Evolutionary conservation across 306 rosid genomes (phyloP), one percentile per base, ranked within the genome.

Genomic region (Lotus japonicus): DNA sequence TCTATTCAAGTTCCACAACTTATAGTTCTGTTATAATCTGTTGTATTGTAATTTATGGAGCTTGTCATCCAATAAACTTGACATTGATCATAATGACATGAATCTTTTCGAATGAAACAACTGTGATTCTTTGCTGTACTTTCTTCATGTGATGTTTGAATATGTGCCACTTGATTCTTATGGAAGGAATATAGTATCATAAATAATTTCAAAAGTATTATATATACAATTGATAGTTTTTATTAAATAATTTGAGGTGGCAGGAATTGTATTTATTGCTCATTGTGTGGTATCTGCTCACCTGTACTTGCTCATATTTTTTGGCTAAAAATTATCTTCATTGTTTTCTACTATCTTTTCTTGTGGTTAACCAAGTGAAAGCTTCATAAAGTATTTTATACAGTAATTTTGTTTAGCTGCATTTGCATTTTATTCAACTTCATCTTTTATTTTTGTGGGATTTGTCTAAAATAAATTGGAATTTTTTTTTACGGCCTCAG

Each of bases 401-500:
- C 0, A 36, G 63, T 65, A 57, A 23, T 26, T 38, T 53, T 31
- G 31, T 68, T 60, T 7, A 4, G 11, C 23, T 44, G 39, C 60
- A 41, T 66, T 53, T 66, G 33, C 57, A 44, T 17, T 65, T 52
- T 28, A 19, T 43, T 78, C 48, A 58, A 58, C 15, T 43, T 52
- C 36, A 7, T 42, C 11, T 35, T 38, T 16, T 44, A 3, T 42
- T 18, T 5, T 39, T 44, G 59, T 51, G 64, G 16, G 23, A n/a
- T 70, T 68, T 36, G 17, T 53, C 58, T 58, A 43, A 71, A 58
- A 70, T 69, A 66, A 45, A 16, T 53, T 45, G 69, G 17, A 23
- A 71, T 51, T 50, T 11, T 54, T 64, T 21, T 74, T 42, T 56
- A 17, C 76, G 79, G 53, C 58, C 28, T 49, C 84, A 90, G 97